Conservation (phyloP, 169 alveolate genomes). For the Cystoisospora suis region DNA sequence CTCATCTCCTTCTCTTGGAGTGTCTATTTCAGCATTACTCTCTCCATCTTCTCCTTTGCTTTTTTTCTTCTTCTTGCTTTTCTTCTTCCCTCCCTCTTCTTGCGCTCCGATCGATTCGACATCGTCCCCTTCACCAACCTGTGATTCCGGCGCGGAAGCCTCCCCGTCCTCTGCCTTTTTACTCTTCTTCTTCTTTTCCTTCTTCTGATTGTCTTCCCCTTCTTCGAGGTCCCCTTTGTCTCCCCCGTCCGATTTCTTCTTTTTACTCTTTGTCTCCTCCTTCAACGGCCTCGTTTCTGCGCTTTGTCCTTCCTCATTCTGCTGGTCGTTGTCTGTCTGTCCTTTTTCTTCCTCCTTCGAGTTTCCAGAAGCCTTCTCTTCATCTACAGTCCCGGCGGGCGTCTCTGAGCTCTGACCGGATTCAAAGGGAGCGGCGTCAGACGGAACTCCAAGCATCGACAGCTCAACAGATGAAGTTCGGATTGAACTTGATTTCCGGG, state of each 20-base stretch:
- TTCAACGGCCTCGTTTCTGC: neutral
- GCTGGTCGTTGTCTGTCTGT: neutral
- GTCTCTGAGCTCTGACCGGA: too few relatives aligned
- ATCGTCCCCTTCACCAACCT: too few relatives aligned
- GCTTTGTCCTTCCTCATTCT: neutral
- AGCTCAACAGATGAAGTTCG: too few relatives aligned
- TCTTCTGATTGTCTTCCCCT: neutral
- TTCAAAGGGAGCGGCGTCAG: too few relatives aligned
- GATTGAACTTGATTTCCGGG: neutral
- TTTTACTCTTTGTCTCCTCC: too few relatives aligned
- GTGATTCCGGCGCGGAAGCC: neutral
- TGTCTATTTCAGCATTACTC: neutral
- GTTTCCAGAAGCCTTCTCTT: neutral
- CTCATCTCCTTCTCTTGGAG: neutral
- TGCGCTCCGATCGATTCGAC: too few relatives aligned
- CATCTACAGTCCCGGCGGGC: too few relatives aligned
- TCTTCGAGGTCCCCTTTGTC: too few relatives aligned
- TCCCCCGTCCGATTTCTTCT: too few relatives aligned
- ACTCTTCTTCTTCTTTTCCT: neutral
- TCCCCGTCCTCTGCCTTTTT: neutral
- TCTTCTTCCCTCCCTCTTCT: neutral
- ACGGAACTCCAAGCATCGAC: too few relatives aligned
- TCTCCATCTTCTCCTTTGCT: neutral
- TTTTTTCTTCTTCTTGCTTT: neutral
- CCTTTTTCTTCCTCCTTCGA: neutral